Percentiles rank a stretch among this genome's conserved stretches.
phyloP scores from a whole-genome alignment of 768 basidiomycete species.

The Podaxis rugospora region DNA sequence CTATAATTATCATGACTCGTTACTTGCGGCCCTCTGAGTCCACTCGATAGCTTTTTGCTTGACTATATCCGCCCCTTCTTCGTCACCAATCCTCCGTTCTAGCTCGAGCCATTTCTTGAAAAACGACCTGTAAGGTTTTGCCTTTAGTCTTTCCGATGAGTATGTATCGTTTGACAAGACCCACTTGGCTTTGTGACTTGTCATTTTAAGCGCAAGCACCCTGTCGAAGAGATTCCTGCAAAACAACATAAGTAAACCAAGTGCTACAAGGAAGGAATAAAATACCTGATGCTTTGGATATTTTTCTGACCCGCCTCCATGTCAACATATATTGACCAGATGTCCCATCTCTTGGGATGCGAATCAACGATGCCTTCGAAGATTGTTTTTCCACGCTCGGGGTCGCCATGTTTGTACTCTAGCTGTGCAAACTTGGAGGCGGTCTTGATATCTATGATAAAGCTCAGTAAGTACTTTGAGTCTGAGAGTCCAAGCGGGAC shows the following conservation, averaged over 20 bases:
- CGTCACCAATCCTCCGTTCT: conserved; percentile 84
- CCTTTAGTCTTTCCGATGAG: conserved; percentile 4
- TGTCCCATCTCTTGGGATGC: conserved; percentile 90
- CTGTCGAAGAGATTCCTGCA: conserved; percentile 85
- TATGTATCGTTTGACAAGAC: conserved; percentile 22
- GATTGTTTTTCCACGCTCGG: conserved; percentile 92
- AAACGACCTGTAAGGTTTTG: conserved; percentile 54
- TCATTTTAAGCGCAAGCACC: conserved; percentile 80
- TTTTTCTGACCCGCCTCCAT: conserved; percentile 84
- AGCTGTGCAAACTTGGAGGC: conserved; percentile 93
- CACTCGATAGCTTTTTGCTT: conserved; percentile 91
- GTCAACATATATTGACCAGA: conserved; percentile 97
- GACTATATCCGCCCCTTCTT: conserved; percentile 71
- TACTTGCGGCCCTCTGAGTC: conserved; percentile 60
- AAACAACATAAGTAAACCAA: neutral
- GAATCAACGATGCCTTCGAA: conserved; percentile 97
- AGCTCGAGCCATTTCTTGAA: conserved; percentile 98
- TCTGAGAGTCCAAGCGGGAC: conserved; percentile 22
- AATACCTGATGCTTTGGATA: conserved; percentile 73
- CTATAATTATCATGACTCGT: conserved; percentile 9
- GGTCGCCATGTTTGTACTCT: conserved; percentile 91
- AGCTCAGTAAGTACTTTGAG: neutral
- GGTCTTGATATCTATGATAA: conserved; percentile 78
- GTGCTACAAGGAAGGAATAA: conserved; percentile 2
- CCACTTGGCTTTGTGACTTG: conserved; percentile 93